These are phyloP conservation scores for Stygiomarasmius scandens DNA, from an alignment of 1,284 basidiomycete species.

Conservation along the genomic window DNA sequence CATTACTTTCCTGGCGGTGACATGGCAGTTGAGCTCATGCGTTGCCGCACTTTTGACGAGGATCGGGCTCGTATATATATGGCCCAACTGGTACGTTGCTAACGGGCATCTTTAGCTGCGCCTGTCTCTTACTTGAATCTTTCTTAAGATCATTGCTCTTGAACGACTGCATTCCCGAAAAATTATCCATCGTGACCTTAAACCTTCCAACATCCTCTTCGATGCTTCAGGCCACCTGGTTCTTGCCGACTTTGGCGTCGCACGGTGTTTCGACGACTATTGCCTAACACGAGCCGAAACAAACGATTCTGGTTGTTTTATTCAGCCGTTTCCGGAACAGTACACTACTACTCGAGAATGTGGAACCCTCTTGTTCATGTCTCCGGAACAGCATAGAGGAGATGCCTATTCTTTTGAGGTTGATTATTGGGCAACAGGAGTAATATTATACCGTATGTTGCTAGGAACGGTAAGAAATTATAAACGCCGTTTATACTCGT, in stretches of 20 bases:
- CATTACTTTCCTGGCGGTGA: conserved; percentile 23
- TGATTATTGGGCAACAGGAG: conserved; percentile 24
- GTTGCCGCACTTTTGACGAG: conserved; percentile 24
- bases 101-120: neutral
- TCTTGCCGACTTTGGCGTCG: conserved; percentile 32
- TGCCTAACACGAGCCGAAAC: conserved; percentile 20
- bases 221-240: conserved; percentile 30
- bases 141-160: conserved; percentile 29
- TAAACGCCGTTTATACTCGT: neutral
- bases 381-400: conserved; percentile 21
- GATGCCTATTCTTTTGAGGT: conserved; percentile 23
- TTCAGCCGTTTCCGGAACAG: conserved; percentile 2
- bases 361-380: conserved; percentile 26
- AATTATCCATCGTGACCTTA: conserved; percentile 35
- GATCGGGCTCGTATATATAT: conserved; percentile 32
- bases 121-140: neutral
- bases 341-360: conserved; percentile 18
- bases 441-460: conserved; percentile 24
- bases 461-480: conserved; percentile 20
- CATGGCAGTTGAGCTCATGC: conserved; percentile 29
- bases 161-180: conserved; percentile 29
- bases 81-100: conserved; percentile 31
- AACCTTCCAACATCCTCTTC: conserved; percentile 34
- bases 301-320: neutral
- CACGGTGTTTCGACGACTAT: conserved; percentile 25